Base-by-base conservation (phyloP, 2,329 filamentous ascomycete species). In the Blastomyces emzantsi region DNA sequence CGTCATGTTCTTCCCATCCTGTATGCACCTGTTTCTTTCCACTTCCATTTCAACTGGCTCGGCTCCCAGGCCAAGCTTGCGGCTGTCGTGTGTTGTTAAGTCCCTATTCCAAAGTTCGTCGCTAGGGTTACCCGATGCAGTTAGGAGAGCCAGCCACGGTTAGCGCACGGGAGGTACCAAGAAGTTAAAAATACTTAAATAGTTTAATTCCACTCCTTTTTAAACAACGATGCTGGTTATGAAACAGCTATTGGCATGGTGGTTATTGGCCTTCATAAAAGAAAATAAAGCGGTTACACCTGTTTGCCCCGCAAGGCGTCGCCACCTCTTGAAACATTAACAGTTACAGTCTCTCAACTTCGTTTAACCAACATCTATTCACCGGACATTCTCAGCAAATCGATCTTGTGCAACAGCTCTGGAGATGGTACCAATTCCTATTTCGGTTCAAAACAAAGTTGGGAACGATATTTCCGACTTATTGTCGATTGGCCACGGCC, bases 101-200 rank as follows among this genome's bases (percentile, higher is more conserved):
- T 33, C 30, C 30, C 30, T 33, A 33, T 33, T 33, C 30, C n/a
- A n/a, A n/a, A n/a, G n/a, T 30, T 30, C 28, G 30, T 33, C 6
- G 30, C 30, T 5, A 33, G 3, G 30, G 30, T 33, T 33, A 33
- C 30, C 6, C 30, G 5, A 33, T 51, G 7, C n/a, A 15, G 47
- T 51, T 51, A 51, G 47, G 30, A 4, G 9, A 19, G 9, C 54
- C 30, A n/a, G 13, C 15, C 36, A 13, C 1, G 33, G 54, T 22
- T 57, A 57, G 54, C 54, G 30, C 9, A 5, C 17, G 8, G 52
- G 19, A 55, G 52, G 52, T 30, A 13, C 51, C 51, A 39, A 39
- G 15, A 56, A 56, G 28, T 19, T 56, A 39, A 56, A 56, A 56
- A 56, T 56, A 56, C 54, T 56, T 56, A 56, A 56, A 56, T 33